Conservation (phyloP, 2,329 filamentous ascomycete species). For the Arthrobotrys musiformis region DNA sequence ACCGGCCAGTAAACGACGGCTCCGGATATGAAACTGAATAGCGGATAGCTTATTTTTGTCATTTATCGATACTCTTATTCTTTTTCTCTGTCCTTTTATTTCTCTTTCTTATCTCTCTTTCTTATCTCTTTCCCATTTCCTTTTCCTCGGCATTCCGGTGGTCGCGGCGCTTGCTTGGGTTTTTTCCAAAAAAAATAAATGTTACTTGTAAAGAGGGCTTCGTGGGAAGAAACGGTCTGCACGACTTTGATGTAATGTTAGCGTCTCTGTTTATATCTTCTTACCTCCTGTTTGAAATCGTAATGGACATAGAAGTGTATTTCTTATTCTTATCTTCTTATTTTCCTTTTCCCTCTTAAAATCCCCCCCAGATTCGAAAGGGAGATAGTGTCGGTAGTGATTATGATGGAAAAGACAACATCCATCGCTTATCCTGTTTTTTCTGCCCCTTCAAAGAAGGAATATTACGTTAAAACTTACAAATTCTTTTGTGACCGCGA, state of each 20-base stretch:
- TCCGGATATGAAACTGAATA: constrained; percentile 13
- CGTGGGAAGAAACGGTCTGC: constrained; percentile 48
- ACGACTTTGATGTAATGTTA: constrained; percentile 55
- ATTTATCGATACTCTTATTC: constrained; percentile 14
- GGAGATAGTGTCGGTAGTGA: constrained; percentile 30
- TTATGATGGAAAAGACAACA: not conserved
- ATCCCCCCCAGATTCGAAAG: not conserved
- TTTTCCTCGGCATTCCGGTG: constrained; percentile 50
- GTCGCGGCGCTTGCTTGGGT: constrained; percentile 44
- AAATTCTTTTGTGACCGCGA: constrained; percentile 11
- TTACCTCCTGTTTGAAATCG: constrained; percentile 9
- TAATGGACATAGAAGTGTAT: constrained; percentile 50
- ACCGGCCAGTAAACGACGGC: constrained; percentile 36
- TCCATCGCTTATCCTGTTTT: constrained; percentile 21
- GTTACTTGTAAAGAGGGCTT: constrained; percentile 40
- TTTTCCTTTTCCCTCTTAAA: not conserved
- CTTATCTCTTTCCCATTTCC: not conserved
- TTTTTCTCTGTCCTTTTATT: not conserved
- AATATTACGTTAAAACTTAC: constrained; percentile 8
- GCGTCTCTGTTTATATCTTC: constrained; percentile 54
- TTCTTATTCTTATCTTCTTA: constrained; percentile 8
- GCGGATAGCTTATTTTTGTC: constrained; percentile 8
- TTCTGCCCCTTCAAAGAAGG: not conserved
- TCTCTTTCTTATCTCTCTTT: not conserved
- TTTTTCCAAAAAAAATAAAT: constrained; percentile 44